Conservation (phyloP, 2,329 filamentous ascomycete species). For the Cercospora brassicicola region DNA sequence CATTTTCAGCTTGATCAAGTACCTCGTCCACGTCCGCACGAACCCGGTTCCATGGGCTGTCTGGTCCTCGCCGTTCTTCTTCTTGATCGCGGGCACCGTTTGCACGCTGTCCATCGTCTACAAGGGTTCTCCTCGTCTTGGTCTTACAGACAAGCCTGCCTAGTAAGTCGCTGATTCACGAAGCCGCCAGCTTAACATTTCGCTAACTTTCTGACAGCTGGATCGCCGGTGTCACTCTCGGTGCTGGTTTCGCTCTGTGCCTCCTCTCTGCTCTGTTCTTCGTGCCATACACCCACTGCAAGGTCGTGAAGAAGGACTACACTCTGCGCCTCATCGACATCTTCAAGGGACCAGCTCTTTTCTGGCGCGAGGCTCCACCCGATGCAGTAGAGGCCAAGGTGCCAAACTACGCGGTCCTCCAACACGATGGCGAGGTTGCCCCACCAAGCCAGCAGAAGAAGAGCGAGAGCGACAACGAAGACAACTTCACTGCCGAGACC, state of each 20-base stretch:
- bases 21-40: slow-evolving; percentile 48
- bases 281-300: slow-evolving; percentile 60
- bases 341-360: slow-evolving; percentile 46
- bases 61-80: slow-evolving; percentile 51
- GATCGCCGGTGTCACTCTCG: slow-evolving; percentile 57
- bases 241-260: slow-evolving; percentile 54
- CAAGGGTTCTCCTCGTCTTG: slow-evolving; percentile 50
- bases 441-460: slow-evolving; percentile 37
- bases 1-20: slow-evolving; percentile 52
- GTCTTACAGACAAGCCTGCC: slow-evolving; percentile 46
- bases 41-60: slow-evolving; percentile 52
- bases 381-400: slow-evolving; percentile 35
- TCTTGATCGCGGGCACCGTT: slow-evolving; percentile 46
- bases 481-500: slow-evolving; percentile 18
- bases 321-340: slow-evolving; percentile 58
- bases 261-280: slow-evolving; percentile 56
- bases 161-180: slow-evolving; percentile 14
- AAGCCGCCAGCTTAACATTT: neutral
- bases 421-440: slow-evolving; percentile 20
- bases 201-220: slow-evolving; percentile 49
- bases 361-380: slow-evolving; percentile 23
- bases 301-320: slow-evolving; percentile 63
- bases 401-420: slow-evolving; percentile 33
- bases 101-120: slow-evolving; percentile 59
- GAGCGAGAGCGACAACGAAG: slow-evolving; percentile 38